A percentile compares a stretch with the other conserved stretches of the same genome.
These are phyloP conservation scores for Nicotiana attenuata DNA, from an alignment of 257 asterid genomes.

Conservation along the genomic window DNA sequence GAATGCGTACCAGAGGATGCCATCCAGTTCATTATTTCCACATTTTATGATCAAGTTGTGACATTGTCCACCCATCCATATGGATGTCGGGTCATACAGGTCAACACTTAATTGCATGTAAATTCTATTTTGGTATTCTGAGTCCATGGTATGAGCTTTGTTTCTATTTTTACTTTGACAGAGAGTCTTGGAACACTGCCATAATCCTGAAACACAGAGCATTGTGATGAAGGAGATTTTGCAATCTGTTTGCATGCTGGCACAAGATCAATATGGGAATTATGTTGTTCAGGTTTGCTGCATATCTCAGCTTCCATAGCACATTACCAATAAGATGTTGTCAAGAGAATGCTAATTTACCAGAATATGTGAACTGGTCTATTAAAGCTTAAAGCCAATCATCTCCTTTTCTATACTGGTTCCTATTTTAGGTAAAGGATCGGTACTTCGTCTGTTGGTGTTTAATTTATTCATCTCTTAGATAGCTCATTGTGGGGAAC, in stretches of 20 bases:
- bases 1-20: conserved; percentile 66
- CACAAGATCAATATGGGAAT: conserved; percentile 23
- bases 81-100: conserved; percentile 93
- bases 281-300: conserved; percentile 21
- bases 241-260: conserved; percentile 8
- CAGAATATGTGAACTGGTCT: background rate
- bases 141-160: background rate
- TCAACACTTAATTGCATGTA: conserved; percentile 14
- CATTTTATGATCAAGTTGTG: conserved; percentile 61
- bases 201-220: conserved; percentile 12
- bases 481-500: background rate
- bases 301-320: background rate
- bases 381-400: background rate
- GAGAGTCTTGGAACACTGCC: conserved; percentile 19
- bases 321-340: background rate
- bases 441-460: background rate
- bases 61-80: conserved; percentile 75
- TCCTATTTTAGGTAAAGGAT: background rate
- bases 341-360: background rate
- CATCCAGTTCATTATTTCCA: conserved; percentile 56
- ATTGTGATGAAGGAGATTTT: conserved; percentile 18
- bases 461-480: background rate
- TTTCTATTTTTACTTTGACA: background rate
- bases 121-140: background rate
- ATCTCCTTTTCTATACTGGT: background rate